Evolutionary conservation across 108 stramenopile genomes (phyloP).

Genomic region (Skeletonema marinoi): DNA sequence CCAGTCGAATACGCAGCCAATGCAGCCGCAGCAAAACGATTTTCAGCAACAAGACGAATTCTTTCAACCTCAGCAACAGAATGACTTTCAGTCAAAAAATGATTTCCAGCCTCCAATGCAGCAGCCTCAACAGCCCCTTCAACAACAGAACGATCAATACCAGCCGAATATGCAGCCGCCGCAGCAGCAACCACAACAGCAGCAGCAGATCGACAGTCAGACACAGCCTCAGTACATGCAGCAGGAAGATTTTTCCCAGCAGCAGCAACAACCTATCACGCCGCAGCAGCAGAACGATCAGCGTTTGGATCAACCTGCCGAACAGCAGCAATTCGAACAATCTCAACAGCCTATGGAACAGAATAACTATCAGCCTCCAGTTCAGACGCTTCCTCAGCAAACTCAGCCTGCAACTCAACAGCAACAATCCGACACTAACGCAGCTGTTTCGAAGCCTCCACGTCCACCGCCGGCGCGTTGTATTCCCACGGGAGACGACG

Average conservation of each 20-base stretch:
- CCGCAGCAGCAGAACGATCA: neutral
- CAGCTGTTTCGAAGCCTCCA: neutral
- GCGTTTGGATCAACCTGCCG: too few relatives aligned
- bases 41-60: too few relatives aligned
- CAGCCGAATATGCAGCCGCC: neutral
- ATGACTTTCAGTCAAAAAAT: neutral
- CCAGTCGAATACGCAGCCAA: too few relatives aligned
- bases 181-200: neutral
- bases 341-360: neutral
- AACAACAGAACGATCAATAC: neutral
- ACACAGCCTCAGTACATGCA: neutral
- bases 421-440: neutral
- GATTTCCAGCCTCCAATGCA: neutral
- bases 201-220: neutral
- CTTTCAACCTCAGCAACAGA: too few relatives aligned
- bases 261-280: neutral
- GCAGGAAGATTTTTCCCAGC: neutral
- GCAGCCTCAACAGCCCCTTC: neutral
- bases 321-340: neutral
- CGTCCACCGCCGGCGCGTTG: slow-evolving; percentile 19
- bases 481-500: slow-evolving; percentile 21
- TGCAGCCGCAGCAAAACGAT: too few relatives aligned
- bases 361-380: neutral
- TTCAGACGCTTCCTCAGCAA: neutral
- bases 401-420: neutral